Percentiles rank a stretch among this genome's conserved stretches.
phyloP scores from a whole-genome alignment of 768 basidiomycete species.

The Lanmaoa rubissima region DNA sequence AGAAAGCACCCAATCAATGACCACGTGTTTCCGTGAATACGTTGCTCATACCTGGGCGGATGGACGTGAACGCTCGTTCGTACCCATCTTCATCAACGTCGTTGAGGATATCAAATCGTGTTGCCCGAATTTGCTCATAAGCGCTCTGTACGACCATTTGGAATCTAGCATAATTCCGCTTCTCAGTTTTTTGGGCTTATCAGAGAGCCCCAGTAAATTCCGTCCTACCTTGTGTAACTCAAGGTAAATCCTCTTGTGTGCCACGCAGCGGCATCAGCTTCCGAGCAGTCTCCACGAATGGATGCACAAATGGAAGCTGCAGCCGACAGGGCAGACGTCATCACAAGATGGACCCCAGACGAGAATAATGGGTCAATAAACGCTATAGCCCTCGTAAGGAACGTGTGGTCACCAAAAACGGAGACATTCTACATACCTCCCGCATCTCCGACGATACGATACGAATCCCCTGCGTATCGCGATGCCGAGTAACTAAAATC shows the following conservation, averaged over 20 bases:
- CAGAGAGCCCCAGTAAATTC: neutral
- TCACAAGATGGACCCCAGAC: slow-evolving; percentile 51
- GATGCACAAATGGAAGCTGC: slow-evolving; percentile 48
- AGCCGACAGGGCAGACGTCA: slow-evolving; percentile 48
- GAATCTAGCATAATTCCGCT: slow-evolving; percentile 27
- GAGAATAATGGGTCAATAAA: slow-evolving; percentile 69
- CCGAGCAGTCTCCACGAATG: slow-evolving; percentile 45
- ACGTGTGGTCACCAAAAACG: neutral
- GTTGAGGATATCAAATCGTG: slow-evolving; percentile 35
- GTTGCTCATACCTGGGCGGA: slow-evolving; percentile 39
- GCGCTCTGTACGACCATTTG: slow-evolving; percentile 40
- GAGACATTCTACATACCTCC: slow-evolving; percentile 42
- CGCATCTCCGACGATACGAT: slow-evolving; percentile 65
- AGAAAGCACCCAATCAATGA: neutral
- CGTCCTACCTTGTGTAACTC: slow-evolving; percentile 45
- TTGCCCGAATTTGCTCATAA: slow-evolving; percentile 45
- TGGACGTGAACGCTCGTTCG: slow-evolving; percentile 40
- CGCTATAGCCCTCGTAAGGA: slow-evolving; percentile 30
- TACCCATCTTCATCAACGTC: slow-evolving; percentile 45
- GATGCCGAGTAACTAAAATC: slow-evolving; percentile 67
- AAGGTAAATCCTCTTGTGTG: slow-evolving; percentile 44
- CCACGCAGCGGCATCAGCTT: slow-evolving; percentile 41
- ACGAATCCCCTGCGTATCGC: slow-evolving; percentile 51
- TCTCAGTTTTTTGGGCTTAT: neutral
- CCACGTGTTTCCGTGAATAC: neutral